Conservation (phyloP, 257 asterid species). For the Solanum bukasovii region DNA sequence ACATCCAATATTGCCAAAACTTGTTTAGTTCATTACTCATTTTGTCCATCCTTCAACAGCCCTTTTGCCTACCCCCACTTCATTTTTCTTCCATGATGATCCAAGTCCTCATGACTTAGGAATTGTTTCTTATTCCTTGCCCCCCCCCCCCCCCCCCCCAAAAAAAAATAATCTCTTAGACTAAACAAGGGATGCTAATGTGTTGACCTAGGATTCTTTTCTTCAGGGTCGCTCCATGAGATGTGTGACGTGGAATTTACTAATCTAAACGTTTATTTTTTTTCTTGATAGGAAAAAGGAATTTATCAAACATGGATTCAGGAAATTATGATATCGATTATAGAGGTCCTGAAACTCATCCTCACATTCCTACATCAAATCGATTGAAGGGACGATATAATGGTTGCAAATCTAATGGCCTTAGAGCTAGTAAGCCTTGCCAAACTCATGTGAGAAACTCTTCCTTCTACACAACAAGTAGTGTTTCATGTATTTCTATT, state of each 20-base stretch:
- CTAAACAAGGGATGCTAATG: neutral
- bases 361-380: conserved; percentile 26
- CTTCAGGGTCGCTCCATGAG: neutral
- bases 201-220: no score
- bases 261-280: neutral
- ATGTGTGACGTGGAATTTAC: neutral
- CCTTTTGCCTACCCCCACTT: neutral
- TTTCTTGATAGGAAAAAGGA: conserved; percentile 13
- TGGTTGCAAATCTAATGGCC: conserved; percentile 9
- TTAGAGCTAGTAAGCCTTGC: neutral
- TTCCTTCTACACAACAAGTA: neutral
- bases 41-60: neutral
- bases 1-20: neutral
- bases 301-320: conserved; percentile 12
- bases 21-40: neutral
- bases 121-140: neutral
- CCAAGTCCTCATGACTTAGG: neutral
- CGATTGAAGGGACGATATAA: conserved; percentile 18
- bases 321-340: conserved; percentile 30
- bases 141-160: no score
- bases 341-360: conserved; percentile 46
- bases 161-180: neutral
- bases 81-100: neutral
- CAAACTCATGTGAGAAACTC: conserved; percentile 11
- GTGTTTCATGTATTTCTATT: neutral